Evolutionary conservation across 768 basidiomycete species (phyloP).

Genomic region (Cyathus striatus): DNA sequence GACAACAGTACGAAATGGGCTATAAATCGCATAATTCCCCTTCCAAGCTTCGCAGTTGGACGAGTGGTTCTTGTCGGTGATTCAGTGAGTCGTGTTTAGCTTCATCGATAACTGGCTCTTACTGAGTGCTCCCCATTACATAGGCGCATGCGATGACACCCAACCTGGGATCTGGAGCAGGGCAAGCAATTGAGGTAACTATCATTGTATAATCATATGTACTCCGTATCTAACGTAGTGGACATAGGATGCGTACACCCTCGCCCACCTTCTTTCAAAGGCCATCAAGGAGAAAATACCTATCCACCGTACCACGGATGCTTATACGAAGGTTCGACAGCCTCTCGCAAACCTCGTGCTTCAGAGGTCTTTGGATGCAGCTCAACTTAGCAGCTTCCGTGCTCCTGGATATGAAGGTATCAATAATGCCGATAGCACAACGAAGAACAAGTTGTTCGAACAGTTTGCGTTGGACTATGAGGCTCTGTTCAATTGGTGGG

Average conservation of each 20-base stretch:
- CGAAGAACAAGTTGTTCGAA: no score
- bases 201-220: not conserved
- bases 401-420: constrained; percentile 8
- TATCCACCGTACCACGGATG: constrained; percentile 13
- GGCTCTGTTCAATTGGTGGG: no score
- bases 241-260: constrained; percentile 36
- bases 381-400: constrained; percentile 4
- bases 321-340: constrained; percentile 20
- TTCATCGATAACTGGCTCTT: not conserved
- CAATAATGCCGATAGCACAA: not conserved
- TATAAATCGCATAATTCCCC: not conserved
- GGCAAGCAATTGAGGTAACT: constrained; percentile 22
- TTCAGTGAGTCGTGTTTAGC: not conserved
- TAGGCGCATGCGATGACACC: constrained; percentile 22
- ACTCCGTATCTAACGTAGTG: not conserved
- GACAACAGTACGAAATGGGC: not conserved
- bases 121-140: not conserved
- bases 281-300: constrained; percentile 12
- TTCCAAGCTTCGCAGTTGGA: not conserved
- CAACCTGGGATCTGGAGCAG: constrained; percentile 17
- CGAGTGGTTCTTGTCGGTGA: not conserved
- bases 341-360: constrained; percentile 14
- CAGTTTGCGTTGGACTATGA: no score
- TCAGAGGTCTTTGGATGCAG: constrained; percentile 1
- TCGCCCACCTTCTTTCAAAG: constrained; percentile 32